These are phyloP conservation scores for Jaenimonas drosophilae DNA, from an alignment of 208 protist genomes.

Conservation along the genomic window DNA sequence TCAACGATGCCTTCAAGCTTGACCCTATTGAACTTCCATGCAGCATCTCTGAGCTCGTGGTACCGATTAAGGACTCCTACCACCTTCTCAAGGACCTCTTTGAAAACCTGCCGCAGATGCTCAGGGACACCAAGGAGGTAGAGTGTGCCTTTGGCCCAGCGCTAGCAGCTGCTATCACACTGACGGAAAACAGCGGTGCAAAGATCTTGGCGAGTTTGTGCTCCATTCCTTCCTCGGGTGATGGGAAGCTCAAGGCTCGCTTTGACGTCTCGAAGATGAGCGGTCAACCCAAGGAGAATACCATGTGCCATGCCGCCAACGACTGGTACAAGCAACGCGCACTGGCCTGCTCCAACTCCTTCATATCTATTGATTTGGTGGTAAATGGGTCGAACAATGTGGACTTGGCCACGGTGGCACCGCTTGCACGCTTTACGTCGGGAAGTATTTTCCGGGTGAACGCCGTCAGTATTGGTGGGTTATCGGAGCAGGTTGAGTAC, in stretches of 20 bases:
- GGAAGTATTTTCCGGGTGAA: slow-evolving; percentile 62
- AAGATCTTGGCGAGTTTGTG: slow-evolving; percentile 89
- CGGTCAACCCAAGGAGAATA: slow-evolving; percentile 81
- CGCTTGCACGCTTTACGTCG: slow-evolving; percentile 71
- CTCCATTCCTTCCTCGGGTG: slow-evolving; percentile 81
- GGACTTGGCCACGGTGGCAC: slow-evolving; percentile 88
- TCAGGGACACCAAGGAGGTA: slow-evolving; percentile 61
- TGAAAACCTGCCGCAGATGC: slow-evolving; percentile 55
- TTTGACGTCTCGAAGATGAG: slow-evolving; percentile 74
- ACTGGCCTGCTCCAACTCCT: slow-evolving; percentile 81
- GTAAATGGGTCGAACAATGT: slow-evolving; percentile 57
- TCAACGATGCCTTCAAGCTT: slow-evolving; percentile 78
- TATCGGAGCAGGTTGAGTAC: slow-evolving; percentile 52
- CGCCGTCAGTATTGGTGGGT: slow-evolving; percentile 36
- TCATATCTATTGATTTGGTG: slow-evolving; percentile 92
- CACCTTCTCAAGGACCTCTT: slow-evolving; percentile 56
- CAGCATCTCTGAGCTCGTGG: slow-evolving; percentile 54
- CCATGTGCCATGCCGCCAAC: slow-evolving; percentile 69
- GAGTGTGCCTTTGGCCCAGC: slow-evolving; percentile 90
- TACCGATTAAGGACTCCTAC: slow-evolving; percentile 69
- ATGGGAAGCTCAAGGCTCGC: slow-evolving; percentile 75
- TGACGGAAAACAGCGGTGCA: slow-evolving; percentile 85
- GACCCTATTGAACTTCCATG: slow-evolving; percentile 77
- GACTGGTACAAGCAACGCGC: slow-evolving; percentile 96
- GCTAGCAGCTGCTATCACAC: slow-evolving; percentile 78